phyloP scores from a whole-genome alignment of 768 basidiomycete species.

The Amanita rubescens region DNA sequence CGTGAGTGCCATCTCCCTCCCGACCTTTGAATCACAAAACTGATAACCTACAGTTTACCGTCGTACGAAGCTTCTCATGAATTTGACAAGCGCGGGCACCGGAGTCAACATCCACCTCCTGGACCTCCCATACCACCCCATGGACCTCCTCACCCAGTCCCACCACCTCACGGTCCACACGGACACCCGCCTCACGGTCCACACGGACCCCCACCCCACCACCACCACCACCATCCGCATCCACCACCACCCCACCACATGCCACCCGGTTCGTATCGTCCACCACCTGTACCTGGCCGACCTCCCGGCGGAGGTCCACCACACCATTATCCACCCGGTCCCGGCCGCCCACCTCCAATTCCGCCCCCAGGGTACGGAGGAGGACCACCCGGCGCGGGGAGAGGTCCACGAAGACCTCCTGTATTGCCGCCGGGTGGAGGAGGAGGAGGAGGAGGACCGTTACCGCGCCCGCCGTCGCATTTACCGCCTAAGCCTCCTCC shows the following conservation, averaged over 20 bases:
- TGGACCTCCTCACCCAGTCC: constrained; percentile 18
- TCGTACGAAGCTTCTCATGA: constrained; percentile 79
- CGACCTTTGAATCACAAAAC: too few species aligned
- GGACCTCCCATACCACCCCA: constrained; percentile 15
- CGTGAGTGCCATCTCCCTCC: constrained; percentile 34
- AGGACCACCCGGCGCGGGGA: constrained; percentile 5
- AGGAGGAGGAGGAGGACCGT: constrained; percentile 4
- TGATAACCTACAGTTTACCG: constrained; percentile 43
- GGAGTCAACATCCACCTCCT: constrained; percentile 25
- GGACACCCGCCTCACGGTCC: constrained; percentile 10
- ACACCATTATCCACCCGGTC: constrained; percentile 6
- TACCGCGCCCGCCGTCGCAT: constrained; percentile 12
- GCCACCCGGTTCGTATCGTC: constrained; percentile 17
- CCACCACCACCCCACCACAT: constrained; percentile 14
- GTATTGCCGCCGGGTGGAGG: constrained; percentile 6
- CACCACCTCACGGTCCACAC: constrained; percentile 14
- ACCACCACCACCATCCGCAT: constrained; percentile 11
- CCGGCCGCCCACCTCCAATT: constrained; percentile 10
- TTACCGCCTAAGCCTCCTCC: constrained; percentile 12
- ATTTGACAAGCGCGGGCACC: constrained; percentile 67
- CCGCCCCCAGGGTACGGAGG: constrained; percentile 10
- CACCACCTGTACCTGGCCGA: constrained; percentile 4
- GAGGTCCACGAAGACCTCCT: constrained; percentile 4
- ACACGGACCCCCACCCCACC: constrained; percentile 15
- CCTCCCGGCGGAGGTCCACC: constrained; percentile 8